Conservation (phyloP, 2,329 filamentous ascomycete species). For the Fusarium falciforme region DNA sequence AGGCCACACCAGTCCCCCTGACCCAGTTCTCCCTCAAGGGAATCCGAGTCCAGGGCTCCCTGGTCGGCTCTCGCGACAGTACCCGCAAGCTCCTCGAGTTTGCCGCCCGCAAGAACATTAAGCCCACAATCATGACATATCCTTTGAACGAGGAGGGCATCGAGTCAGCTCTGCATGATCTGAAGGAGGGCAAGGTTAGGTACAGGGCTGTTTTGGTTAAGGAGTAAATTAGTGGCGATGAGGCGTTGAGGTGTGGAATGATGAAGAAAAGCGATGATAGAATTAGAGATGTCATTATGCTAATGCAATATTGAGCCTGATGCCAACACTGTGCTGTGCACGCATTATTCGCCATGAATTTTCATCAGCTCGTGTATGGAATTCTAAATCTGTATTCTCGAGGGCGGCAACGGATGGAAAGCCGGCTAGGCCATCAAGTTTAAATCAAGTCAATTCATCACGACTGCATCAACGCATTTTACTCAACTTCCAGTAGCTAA, state of each 20-base stretch:
- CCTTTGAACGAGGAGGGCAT: conserved; percentile 48
- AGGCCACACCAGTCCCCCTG: conserved; percentile 23
- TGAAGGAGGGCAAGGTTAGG: conserved; percentile 48
- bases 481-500: not conserved
- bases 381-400: not conserved
- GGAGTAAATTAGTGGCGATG: conserved; percentile 5
- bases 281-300: not conserved
- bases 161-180: conserved; percentile 48
- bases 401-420: not conserved
- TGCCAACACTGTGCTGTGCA: not conserved
- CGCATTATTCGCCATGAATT: not conserved
- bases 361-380: not conserved
- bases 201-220: conserved; percentile 45
- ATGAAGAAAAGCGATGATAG: not conserved
- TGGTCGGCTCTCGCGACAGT: conserved; percentile 26
- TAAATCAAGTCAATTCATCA: not conserved
- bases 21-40: conserved; percentile 31
- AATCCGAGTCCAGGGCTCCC: conserved; percentile 16
- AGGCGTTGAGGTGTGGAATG: not conserved
- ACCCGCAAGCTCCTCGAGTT: conserved; percentile 43
- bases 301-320: not conserved
- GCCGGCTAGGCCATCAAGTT: too few relatives aligned
- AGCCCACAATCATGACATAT: conserved; percentile 43
- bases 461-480: not conserved
- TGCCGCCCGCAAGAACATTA: conserved; percentile 43